Base-by-base conservation (phyloP, 495 filamentous ascomycete species). In the Trypethelium eluteriae region DNA sequence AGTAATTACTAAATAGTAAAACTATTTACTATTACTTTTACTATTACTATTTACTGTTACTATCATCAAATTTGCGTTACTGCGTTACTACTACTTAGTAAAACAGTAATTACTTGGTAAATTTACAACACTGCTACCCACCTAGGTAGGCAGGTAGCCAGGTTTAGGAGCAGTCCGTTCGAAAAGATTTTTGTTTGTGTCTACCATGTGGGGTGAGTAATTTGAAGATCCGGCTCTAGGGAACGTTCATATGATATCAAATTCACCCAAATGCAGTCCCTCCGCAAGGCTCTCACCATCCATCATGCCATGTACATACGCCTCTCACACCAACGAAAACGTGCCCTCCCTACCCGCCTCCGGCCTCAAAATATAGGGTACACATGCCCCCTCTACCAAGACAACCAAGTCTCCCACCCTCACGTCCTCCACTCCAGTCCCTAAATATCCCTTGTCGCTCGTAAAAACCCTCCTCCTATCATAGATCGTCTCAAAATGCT, bases 261-360 rank as follows among this genome's bases (percentile, higher is more conserved):
- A 16, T 14, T 14, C 12, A 18, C 49, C 18, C 12, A 53, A 53
- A 14, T 53, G 11, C 49, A 25, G 18, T 16, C 18, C 49, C 18
- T 0, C 49, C 18, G 5, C 49, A 14, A 53, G 5, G 49, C 5
- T 14, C 32, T 47, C 62, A 35, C 62, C 62, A 35, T 47, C 39
- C 62, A 64, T 64, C 10, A 64, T 44, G 7, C 62, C 62, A 49
- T 64, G 62, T 5, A 64, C 25, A 34, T 64, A 64, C 7, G 38
- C 36, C 38, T 41, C 62, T 10, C 62, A 2, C 10, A 64, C 62
- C 36, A 64, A 44, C 41, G 36, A 18, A 25, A 39, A 25, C 49
- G 49, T 53, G 49, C 18, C 10, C 32, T 64, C 32, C 25, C 32
- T 7, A 47, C 25, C 14, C 9, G 38, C 5, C 11, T 1, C 62